Base-by-base conservation (phyloP, 2,329 filamentous ascomycete species). In the Penicillium nordicum region DNA sequence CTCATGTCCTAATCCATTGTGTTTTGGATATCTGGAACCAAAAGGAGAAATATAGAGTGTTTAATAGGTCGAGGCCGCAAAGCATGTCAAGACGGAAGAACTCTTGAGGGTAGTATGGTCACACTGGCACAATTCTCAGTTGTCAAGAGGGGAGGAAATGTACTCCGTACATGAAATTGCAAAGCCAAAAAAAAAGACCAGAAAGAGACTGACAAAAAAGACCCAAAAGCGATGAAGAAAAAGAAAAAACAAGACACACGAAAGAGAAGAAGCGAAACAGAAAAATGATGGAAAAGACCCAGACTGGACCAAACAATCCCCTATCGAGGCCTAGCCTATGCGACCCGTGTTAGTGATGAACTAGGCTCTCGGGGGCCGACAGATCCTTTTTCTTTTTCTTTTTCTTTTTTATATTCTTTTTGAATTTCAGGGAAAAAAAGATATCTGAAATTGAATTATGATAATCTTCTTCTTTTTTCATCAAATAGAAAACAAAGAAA, bases 281-380 rank as follows among this genome's bases (percentile, higher is more conserved):
- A 50, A 57, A 57, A 48, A 51, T 34, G 48, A 59, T 59, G 59
- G 48, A 63, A 46, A 57, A 52, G 60, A 59, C 50, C 61, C 57
- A 65, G 60, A 58, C 53, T 45, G 58, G 50, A 57, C 60, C 55
- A 58, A 55, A 53, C 53, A 47, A 52, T 60, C 63, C 59, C 63
- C 61, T 63, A 66, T 61, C 55, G 54, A 65, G 57, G 60, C 55
- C 55, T 60, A 62, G 60, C 58, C 62, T 45, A 61, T 52, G 58
- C 59, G 63, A 65, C 61, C 63, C 63, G 63, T 49, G 61, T 60
- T 53, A 47, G 56, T 61, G 57, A 59, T 57, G 55, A 64, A 63
- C 52, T 56, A 47, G 32, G 29, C 53, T 52, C 51, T 52, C 51
- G 51, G 38, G 27, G 29, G 6, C 49, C 29, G 49, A 27, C 49